Evolutionary conservation across 2,329 filamentous ascomycete genomes (phyloP), one percentile per base, ranked within the genome.

Genomic region (Alternaria sp.): DNA sequence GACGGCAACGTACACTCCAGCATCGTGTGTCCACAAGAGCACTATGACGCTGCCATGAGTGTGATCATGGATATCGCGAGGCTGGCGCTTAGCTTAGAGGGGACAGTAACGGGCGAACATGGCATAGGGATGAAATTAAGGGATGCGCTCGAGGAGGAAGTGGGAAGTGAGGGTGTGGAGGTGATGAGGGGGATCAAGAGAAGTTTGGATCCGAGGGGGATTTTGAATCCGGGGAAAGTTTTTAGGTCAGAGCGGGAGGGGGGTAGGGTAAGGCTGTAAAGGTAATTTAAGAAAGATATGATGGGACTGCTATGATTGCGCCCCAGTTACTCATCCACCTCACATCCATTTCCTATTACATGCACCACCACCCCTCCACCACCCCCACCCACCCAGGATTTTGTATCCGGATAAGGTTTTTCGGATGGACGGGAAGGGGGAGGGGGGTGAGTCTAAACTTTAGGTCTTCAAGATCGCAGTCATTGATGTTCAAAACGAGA

Each of bases 21-120:
- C 0, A 73, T 81, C 25, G 59, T 81, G 0, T 79, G 73, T 47
- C 70, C 73, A 1, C 59, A 58, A 13, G 57, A 64, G 6, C 75
- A 77, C 43, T 72, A 67, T 57, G 61, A 50, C 1, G 65, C 56
- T 11, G 80, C 68, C 0, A 72, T 75, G 44, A 58, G 67, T 13
- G 65, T 80, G 21, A 55, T 81, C n/a, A 32, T 23, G 15, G 90
- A 91, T 70, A 91, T 92, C 67, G 89, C 91, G 68, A 92, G 93
- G 84, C 83, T 91, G 59, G 93, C 93, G 0, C 87, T 96, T 47
- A 90, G 91, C 79, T 86, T 93, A 82, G 92, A 96, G 77, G 93
- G 93, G 1, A 96, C 93, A 0, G 90, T 93, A 1, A 94, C 92
- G 23, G 92, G 92, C 32, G 92, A 96, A 81, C 92, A 96, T 80